phyloP scores from a whole-genome alignment of 1,284 basidiomycete species.

The Tetrapyrgos nigripes region DNA sequence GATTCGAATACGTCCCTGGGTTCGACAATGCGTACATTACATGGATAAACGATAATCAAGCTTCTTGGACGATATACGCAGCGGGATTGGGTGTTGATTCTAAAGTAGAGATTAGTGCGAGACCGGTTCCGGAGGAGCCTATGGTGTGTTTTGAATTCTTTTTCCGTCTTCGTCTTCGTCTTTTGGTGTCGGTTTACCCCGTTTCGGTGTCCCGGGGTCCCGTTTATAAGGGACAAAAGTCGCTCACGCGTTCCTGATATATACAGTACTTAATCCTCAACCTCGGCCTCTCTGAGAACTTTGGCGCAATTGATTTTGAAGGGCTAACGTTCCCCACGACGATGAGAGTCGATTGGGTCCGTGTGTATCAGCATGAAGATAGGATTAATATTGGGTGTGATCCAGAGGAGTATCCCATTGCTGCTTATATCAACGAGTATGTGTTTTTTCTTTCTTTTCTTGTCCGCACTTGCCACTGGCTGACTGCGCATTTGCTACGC shows the following conservation, averaged over 20 bases:
- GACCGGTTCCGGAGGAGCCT: slow-evolving; percentile 74
- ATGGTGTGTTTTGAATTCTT: slow-evolving; percentile 47
- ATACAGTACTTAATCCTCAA: slow-evolving; percentile 66
- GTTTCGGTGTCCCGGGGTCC: no score
- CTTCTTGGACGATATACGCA: slow-evolving; percentile 72
- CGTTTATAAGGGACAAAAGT: no score
- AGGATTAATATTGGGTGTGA: slow-evolving; percentile 74
- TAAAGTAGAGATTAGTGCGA: slow-evolving; percentile 59
- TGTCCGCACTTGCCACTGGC: no score
- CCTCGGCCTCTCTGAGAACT: slow-evolving; percentile 71
- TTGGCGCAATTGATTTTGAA: slow-evolving; percentile 59
- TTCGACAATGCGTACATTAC: slow-evolving; percentile 61
- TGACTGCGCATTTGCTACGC: no score
- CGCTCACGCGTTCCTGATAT: no score
- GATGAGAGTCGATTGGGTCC: slow-evolving; percentile 73
- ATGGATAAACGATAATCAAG: slow-evolving; percentile 64
- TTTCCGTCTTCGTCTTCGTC: neutral
- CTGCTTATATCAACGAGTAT: slow-evolving; percentile 62
- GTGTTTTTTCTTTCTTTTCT: slow-evolving; percentile 22
- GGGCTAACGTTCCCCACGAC: slow-evolving; percentile 59
- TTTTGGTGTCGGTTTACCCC: no score
- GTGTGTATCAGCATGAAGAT: slow-evolving; percentile 69
- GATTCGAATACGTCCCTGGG: slow-evolving; percentile 22
- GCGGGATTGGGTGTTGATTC: slow-evolving; percentile 65
- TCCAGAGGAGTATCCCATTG: slow-evolving; percentile 69